A percentile compares a stretch with the other conserved stretches of the same genome.
Evolutionary conservation across 2,329 filamentous ascomycete genomes (phyloP).

Genomic region (Trichophaea hybrida): DNA sequence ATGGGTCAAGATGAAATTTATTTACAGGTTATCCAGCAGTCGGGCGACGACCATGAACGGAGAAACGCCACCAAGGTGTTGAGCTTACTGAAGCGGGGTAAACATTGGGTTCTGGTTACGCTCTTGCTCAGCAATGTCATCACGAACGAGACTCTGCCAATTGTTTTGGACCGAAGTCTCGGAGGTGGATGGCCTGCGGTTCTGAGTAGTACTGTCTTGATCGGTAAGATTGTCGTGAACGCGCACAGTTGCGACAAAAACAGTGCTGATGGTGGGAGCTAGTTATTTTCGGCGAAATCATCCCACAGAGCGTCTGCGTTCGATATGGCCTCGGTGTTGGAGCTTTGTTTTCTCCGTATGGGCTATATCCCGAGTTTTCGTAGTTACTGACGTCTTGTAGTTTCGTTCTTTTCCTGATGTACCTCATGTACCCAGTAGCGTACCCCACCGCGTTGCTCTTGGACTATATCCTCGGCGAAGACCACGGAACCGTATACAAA

Average conservation of each 20-base stretch:
- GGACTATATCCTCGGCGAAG: constrained; percentile 81
- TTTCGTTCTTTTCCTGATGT: constrained; percentile 80
- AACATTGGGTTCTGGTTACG: constrained; percentile 96
- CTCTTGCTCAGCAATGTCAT: constrained; percentile 91
- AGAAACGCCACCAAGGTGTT: constrained; percentile 74
- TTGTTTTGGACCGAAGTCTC: constrained; percentile 83
- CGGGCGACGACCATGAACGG: constrained; percentile 69
- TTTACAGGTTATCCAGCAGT: constrained; percentile 80
- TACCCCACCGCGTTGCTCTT: constrained; percentile 94
- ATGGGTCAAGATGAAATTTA: constrained; percentile 77
- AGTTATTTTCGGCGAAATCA: constrained; percentile 97
- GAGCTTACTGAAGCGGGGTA: constrained; percentile 66
- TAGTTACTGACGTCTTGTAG: constrained; percentile 33
- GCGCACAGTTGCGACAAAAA: neutral
- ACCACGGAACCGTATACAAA: constrained; percentile 94
- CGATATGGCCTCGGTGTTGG: constrained; percentile 91
- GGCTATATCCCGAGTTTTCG: neutral
- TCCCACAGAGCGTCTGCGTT: constrained; percentile 91
- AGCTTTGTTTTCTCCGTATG: constrained; percentile 58
- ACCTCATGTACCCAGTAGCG: constrained; percentile 71
- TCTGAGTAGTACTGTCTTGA: constrained; percentile 79
- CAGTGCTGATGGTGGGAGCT: constrained; percentile 5
- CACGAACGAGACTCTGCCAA: constrained; percentile 90
- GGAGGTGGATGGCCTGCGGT: constrained; percentile 92
- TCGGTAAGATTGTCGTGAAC: constrained; percentile 48